Base-by-base conservation (phyloP, 306 rosid species). In the Vigna nakashimae region DNA sequence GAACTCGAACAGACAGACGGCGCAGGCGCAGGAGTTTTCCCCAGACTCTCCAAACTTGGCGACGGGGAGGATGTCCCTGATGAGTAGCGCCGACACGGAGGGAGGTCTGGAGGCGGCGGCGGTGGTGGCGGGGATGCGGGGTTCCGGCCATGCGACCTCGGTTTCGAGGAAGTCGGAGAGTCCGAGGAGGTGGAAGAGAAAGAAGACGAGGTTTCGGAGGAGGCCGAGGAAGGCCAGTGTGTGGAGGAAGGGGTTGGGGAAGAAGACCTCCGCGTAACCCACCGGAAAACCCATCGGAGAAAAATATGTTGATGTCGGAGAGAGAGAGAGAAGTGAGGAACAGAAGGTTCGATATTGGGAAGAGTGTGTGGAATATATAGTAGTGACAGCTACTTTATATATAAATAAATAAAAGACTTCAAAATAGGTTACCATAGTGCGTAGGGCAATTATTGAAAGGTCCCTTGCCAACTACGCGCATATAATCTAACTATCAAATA, bases 211-310 rank as follows among this genome's bases (percentile, higher is more conserved):
- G 85, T 32, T 84, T 17, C 94, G 84, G 76, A 94, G 86, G 76
- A 85, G 80, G 59, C 92, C 93, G 57, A 92, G 96, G 52, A 92
- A 74, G 18, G 92, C 75, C 11, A 94, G 89, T 0, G 91, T 75
- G 79, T 86, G 97, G 36, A 94, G 92, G 66, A 94, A 81, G 32
- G 90, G 63, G 58, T 84, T 87, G 1, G 98, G 98, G 71, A 90
- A 87, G 82, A 89, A 78, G 0, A 92, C 89, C 79, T 92, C 97
- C 4, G 90, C 81, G 88, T 84, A 92, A 1, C 92, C 95, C 7
- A 92, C 93, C 58, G 98, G 97, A 48, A 94, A 94, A 0, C 98
- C 98, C 98, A 82, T 82, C 59, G 82, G 50, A 76, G 2, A 87
- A 16, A 6, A 4, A 22, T 20, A 20, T 9, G 11, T 18, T n/a